These are phyloP conservation scores for Phlebiopsis gigantea DNA, from an alignment of 768 basidiomycete species.

Conservation along the genomic window DNA sequence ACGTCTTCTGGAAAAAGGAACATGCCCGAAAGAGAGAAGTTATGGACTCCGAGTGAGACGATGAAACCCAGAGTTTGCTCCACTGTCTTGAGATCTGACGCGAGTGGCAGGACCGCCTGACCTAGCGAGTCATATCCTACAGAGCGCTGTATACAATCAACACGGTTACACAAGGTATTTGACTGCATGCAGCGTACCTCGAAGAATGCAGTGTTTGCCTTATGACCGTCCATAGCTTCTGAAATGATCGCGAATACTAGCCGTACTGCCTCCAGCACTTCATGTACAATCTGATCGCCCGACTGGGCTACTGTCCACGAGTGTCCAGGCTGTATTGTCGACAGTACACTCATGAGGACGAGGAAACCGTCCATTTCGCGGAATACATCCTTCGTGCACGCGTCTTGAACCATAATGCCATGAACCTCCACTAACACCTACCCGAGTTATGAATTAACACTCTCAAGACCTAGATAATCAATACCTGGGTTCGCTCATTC, in stretches of 20 bases:
- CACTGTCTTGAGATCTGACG: constrained; percentile 39
- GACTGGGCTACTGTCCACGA: constrained; percentile 30
- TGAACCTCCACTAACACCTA: constrained; percentile 66
- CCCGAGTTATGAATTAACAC: background rate
- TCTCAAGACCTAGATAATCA: constrained; percentile 14
- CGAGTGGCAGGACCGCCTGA: constrained; percentile 51
- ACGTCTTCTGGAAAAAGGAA: constrained; percentile 44
- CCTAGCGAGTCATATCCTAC: constrained; percentile 65
- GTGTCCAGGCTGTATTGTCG: constrained; percentile 41
- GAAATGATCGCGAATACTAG: constrained; percentile 61
- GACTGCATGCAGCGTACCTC: constrained; percentile 38
- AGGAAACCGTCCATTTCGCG: constrained; percentile 81
- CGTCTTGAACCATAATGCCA: constrained; percentile 60
- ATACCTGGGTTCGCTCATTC: constrained; percentile 48
- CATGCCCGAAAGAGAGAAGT: constrained; percentile 52
- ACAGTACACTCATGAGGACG: constrained; percentile 66
- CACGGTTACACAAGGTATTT: background rate
- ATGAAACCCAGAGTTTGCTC: constrained; percentile 62
- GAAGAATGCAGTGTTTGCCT: constrained; percentile 58
- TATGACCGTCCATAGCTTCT: constrained; percentile 55
- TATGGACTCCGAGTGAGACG: constrained; percentile 59
- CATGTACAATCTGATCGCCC: constrained; percentile 32
- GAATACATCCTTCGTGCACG: constrained; percentile 67
- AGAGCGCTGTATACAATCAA: constrained; percentile 30
- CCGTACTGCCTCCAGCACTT: constrained; percentile 48